Percentiles rank a stretch among this genome's conserved stretches.
phyloP scores from a whole-genome alignment of 116 monocot species.

The Zostera marina region DNA sequence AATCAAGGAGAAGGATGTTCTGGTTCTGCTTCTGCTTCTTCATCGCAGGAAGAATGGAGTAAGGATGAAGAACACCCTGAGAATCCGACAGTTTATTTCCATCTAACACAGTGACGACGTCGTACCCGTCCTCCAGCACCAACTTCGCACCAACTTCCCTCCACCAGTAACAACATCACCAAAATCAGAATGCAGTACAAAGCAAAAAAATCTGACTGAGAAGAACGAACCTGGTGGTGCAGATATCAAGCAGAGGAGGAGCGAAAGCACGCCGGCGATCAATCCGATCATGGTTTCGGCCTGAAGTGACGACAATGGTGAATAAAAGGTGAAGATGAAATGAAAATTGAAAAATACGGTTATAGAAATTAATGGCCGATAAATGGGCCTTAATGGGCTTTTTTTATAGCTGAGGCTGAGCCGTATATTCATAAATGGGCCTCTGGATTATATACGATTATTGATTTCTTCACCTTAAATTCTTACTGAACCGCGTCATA shows the following conservation, averaged over 20 bases:
- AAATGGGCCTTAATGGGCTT: too few species aligned
- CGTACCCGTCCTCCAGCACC: constrained; percentile 17
- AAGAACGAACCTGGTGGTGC: background rate
- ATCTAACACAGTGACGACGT: constrained; percentile 11
- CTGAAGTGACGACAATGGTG: background rate
- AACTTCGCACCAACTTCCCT: constrained; percentile 6
- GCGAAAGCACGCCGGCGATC: background rate
- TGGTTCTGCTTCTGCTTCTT: background rate
- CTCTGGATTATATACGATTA: too few species aligned
- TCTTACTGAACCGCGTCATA: too few species aligned
- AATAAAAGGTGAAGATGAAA: background rate
- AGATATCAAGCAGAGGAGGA: constrained; percentile 4
- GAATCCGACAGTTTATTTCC: constrained; percentile 5
- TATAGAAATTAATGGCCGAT: too few species aligned
- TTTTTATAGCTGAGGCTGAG: too few species aligned
- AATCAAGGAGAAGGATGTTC: constrained; percentile 11
- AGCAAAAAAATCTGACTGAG: background rate
- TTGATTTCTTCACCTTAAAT: too few species aligned
- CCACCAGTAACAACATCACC: background rate
- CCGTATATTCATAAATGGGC: too few species aligned
- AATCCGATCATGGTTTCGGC: background rate
- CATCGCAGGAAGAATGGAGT: constrained; percentile 5
- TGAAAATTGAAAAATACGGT: too few species aligned
- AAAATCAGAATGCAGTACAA: background rate
- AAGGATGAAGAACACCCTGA: constrained; percentile 6